A percentile compares a stretch with the other conserved stretches of the same genome.
Conservation (phyloP, 352 stramenopile species). For the Globisporangium parvum region DNA sequence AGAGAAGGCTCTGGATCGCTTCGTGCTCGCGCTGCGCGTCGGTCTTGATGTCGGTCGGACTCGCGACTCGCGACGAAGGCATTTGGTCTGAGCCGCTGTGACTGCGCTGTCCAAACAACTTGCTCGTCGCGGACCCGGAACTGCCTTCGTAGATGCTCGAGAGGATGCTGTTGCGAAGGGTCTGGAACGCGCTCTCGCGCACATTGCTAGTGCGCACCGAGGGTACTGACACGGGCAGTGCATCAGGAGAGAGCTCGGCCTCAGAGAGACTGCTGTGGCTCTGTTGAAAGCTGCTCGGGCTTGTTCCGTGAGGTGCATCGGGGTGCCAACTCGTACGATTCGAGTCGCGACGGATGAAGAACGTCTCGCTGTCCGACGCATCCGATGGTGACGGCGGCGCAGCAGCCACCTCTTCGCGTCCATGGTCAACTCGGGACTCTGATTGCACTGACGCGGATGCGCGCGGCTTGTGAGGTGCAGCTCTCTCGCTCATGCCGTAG, state of each 20-base stretch:
- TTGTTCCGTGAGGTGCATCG: background rate
- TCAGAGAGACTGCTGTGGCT: constrained; percentile 3
- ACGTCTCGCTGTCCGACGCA: constrained; percentile 10
- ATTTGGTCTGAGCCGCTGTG: too few relatives aligned
- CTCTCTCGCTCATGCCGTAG: constrained; percentile 12
- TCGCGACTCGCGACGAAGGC: background rate
- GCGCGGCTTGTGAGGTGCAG: background rate
- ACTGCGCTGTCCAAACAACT: background rate
- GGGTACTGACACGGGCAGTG: background rate
- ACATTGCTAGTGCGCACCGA: background rate
- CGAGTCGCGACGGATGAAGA: constrained; percentile 19
- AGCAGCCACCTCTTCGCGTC: background rate
- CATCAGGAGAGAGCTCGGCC: background rate
- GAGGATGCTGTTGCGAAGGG: constrained; percentile 14
- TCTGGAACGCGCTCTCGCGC: constrained; percentile 7
- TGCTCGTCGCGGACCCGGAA: background rate
- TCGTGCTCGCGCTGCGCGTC: constrained; percentile 55
- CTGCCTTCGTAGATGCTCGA: constrained; percentile 12
- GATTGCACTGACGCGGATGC: too few relatives aligned
- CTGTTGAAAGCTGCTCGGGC: background rate
- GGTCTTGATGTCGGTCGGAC: constrained; percentile 22
- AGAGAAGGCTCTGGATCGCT: constrained; percentile 52
- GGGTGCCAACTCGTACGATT: constrained; percentile 5
- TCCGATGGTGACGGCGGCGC: background rate
- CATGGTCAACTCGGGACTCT: background rate